Evolutionary conservation across 495 filamentous ascomycete species (phyloP).

Genomic region (Lepraria neglecta): DNA sequence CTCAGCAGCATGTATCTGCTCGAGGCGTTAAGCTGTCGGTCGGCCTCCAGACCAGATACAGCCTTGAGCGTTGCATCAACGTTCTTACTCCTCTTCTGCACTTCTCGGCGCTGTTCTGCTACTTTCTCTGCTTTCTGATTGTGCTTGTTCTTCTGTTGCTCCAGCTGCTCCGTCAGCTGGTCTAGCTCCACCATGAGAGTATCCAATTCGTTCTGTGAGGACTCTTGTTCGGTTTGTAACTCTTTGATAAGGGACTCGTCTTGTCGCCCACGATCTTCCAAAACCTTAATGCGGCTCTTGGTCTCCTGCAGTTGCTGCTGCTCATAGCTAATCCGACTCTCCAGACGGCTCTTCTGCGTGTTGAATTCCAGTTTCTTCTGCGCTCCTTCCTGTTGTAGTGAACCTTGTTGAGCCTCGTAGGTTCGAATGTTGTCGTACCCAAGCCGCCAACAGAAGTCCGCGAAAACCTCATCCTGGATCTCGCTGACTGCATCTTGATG

Average conservation of each 20-base stretch:
- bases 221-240: slow-evolving; percentile 65
- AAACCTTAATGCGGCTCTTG: slow-evolving; percentile 57
- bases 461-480: slow-evolving; percentile 86
- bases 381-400: slow-evolving; percentile 77
- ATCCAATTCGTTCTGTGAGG: slow-evolving; percentile 66
- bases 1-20: slow-evolving; percentile 76
- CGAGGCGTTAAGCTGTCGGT: slow-evolving; percentile 75
- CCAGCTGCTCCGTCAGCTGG: slow-evolving; percentile 62
- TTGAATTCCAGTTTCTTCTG: slow-evolving; percentile 82
- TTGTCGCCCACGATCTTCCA: slow-evolving; percentile 60
- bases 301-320: slow-evolving; percentile 60
- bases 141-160: slow-evolving; percentile 58
- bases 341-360: slow-evolving; percentile 71
- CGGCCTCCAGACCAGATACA: slow-evolving; percentile 69
- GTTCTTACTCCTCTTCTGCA: slow-evolving; percentile 74
- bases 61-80: slow-evolving; percentile 74
- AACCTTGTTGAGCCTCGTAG: slow-evolving; percentile 90
- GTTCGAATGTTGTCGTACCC: slow-evolving; percentile 84
- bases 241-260: slow-evolving; percentile 59
- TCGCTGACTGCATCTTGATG: slow-evolving; percentile 71
- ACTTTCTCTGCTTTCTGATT: slow-evolving; percentile 67
- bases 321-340: slow-evolving; percentile 75
- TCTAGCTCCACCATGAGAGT: slow-evolving; percentile 70
- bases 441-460: slow-evolving; percentile 76
- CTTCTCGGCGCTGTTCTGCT: slow-evolving; percentile 70